Base-by-base conservation (phyloP, 2,329 filamentous ascomycete genomes). In the Talaromyces sp. region DNA sequence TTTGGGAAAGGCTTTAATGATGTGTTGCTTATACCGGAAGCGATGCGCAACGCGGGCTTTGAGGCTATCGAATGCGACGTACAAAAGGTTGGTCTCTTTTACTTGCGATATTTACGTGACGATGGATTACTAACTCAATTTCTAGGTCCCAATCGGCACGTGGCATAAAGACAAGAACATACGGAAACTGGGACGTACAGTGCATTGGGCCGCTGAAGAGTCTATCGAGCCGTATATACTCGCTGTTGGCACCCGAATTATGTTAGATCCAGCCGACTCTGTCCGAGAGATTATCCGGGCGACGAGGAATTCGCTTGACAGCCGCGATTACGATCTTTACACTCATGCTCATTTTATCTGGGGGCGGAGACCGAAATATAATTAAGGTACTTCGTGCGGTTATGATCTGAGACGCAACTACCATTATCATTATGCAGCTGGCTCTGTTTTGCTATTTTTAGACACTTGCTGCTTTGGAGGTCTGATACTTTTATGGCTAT, bases 171-270 rank as follows among this genome's bases (percentile, higher is more conserved):
- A 76, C 67, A 13, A 39, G 13, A 11, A 66, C 8, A 64, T 75
- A 19, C 27, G 41, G 74, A 76, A 61, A 69, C 70, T 85, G 1
- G 85, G 84, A 1, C 67, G 68, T n/a, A 71, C 65, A n/a, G 61
- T 70, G 9, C 68, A 68, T 39, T 41, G 62, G 6, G 66, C 70
- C 11, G 63, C 71, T 39, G 64, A 64, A 33, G 67, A 71, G 50
- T 68, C 71, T 19, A 61, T 74, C 8, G 70, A 73, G 43, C 67
- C 69, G 1, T 70, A 70, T 33, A 71, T 71, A 3, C 65, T 73
- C 58, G 62, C 63, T 3, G 25, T 72, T 43, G 70, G 74, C 59
- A 73, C 71, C 9, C 66, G 70, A 10, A 68, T 69, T 3, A 47
- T 75, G 63, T 69, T 70, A 0, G 72, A 71, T 69, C 67, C 66